Evolutionary conservation across 371 early-diverging fungal species (phyloP), one percentile per base, ranked within the genome.

Genomic region (Actinomucor elegans): DNA sequence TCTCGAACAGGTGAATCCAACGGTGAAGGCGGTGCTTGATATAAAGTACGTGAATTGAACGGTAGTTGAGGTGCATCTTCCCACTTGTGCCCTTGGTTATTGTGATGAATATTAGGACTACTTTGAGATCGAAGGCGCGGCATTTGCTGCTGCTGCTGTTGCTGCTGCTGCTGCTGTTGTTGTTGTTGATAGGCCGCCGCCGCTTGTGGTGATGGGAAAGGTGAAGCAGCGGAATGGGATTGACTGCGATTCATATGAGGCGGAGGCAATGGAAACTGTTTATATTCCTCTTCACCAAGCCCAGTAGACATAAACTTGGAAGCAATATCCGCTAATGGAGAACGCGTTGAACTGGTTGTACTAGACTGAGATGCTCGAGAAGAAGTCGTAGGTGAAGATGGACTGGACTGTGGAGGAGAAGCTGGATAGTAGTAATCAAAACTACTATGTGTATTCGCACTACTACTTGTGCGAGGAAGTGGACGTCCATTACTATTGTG

Each of bases 51-150:
- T 21, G 69, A 57, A 50, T 49, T 61, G 38, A 64, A 34, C 14
- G 68, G 59, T 15, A 62, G 34, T 28, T 67, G 62, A 10, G 59
- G 70, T 24, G 57, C 28, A 5, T 68, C 58, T 26, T 62, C 55
- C 51, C 45, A 40, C 53, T 57, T 64, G 21, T 46, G 29, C 52
- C 47, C 44, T 52, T 5, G 57, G 7, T 0, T 10, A 15, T 42
- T 59, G 17, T 59, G 33, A 21, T 71, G 85, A 35, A 86, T 84
- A 64, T 84, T 84, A 29, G 87, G 84, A 50, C 79, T 84, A 56
- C 85, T 84, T 41, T 81, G 83, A 5, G 85, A 81, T 24, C 87
- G 73, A 26, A 76, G 58, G n/a, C 85, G 80, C 14, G 64, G 61
- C 40, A 29, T 50, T 54, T 1, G 38, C 58, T 41, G 28, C 31